Conservation (phyloP, 2,329 filamentous ascomycete genomes). For the Aspergillus brasiliensis region DNA sequence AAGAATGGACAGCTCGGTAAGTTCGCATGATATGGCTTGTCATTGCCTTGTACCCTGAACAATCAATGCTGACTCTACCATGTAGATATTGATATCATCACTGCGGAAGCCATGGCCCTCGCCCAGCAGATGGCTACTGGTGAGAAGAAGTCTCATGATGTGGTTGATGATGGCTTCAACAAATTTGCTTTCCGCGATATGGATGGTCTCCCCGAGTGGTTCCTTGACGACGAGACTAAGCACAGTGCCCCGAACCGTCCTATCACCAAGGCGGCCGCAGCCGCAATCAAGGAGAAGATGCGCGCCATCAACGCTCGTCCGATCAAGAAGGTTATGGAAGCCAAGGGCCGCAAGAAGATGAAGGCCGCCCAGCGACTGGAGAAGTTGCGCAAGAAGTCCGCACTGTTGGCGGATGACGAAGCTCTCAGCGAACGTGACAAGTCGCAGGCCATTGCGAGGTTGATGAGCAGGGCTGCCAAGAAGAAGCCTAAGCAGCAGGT, state of each 20-base stretch:
- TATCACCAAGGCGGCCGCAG: conserved; percentile 86
- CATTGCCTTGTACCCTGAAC: conserved; percentile 21
- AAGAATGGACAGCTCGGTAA: conserved; percentile 48
- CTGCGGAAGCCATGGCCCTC: conserved; percentile 98
- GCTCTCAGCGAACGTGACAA: conserved; percentile 96
- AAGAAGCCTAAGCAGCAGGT: conserved; percentile 84
- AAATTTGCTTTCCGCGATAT: conserved; percentile 86
- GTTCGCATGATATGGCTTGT: conserved; percentile 12
- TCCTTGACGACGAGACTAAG: conserved; percentile 84
- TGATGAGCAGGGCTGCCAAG: conserved; percentile 79
- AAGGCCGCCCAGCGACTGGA: conserved; percentile 88
- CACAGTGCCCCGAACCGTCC: conserved; percentile 85
- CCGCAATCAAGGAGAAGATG: conserved; percentile 91
- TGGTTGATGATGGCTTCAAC: conserved; percentile 92
- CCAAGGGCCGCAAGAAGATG: conserved; percentile 94
- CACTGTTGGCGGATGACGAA: conserved; percentile 83
- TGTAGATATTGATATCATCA: conserved; percentile 93
- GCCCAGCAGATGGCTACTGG: conserved; percentile 90
- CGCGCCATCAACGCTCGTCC: conserved; percentile 91
- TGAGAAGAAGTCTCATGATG: conserved; percentile 73
- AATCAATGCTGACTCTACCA: conserved; percentile 22
- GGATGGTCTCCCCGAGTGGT: conserved; percentile 95
- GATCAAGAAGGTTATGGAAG: conserved; percentile 98
- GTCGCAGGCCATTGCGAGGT: conserved; percentile 75
- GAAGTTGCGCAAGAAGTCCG: conserved; percentile 97